phyloP scores from a whole-genome alignment of 345 rosid species.

The Eucalyptus regnans region DNA sequence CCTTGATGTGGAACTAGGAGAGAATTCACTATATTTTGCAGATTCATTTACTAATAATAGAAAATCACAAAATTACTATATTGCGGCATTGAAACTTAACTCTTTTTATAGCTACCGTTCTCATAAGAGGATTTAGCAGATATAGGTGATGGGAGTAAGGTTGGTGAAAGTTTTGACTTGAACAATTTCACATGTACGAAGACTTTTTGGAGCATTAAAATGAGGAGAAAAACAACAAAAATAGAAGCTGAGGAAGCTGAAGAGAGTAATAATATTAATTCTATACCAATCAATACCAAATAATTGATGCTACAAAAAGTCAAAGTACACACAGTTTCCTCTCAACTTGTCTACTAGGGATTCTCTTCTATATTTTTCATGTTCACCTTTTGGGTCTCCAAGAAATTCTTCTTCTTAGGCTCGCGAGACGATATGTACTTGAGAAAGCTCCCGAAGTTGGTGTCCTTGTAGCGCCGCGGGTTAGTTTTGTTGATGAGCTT shows the following conservation, averaged over 20 bases:
- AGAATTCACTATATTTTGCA: not conserved
- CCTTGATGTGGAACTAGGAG: not conserved
- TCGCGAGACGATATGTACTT: slow-evolving; percentile 49
- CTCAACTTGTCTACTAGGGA: not conserved
- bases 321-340: not conserved
- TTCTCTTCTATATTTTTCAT: not conserved
- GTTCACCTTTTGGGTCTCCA: slow-evolving; percentile 53
- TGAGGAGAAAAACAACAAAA: not conserved
- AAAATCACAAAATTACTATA: not conserved
- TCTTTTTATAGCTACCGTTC: not conserved
- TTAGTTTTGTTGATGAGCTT: slow-evolving; percentile 29
- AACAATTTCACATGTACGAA: not conserved
- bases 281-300: not conserved
- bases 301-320: not conserved
- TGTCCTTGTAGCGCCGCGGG: slow-evolving; percentile 48
- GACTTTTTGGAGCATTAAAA: not conserved
- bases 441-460: slow-evolving; percentile 64
- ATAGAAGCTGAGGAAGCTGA: not conserved
- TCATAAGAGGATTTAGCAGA: not conserved
- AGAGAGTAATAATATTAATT: not conserved
- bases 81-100: not conserved
- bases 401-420: slow-evolving; percentile 63
- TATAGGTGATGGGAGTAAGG: not conserved
- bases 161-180: not conserved
- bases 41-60: not conserved